A percentile compares a stretch with the other conserved stretches of the same genome.
phyloP scores from a whole-genome alignment of 1,284 basidiomycete genomes.

The Fistulinella cinereoalba region DNA sequence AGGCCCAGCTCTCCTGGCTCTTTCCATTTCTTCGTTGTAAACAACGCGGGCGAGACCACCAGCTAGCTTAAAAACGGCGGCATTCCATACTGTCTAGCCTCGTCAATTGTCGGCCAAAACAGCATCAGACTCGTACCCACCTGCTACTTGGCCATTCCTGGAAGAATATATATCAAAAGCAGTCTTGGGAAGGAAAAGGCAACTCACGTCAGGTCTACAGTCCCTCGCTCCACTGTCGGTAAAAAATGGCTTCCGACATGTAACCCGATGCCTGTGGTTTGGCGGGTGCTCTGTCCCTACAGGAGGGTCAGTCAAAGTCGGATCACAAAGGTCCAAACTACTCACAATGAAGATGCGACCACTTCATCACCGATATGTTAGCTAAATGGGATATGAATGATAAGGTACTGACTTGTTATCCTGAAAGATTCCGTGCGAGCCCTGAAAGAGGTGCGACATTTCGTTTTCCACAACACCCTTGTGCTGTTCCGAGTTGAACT shows the following conservation, averaged over 20 bases:
- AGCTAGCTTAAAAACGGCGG: constrained; percentile 79
- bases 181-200: neutral
- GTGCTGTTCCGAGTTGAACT: constrained; percentile 17
- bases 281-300: constrained; percentile 78
- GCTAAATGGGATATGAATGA: neutral
- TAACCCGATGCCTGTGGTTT: constrained; percentile 91
- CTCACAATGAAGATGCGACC: constrained; percentile 69
- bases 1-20: constrained; percentile 32
- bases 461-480: neutral
- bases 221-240: constrained; percentile 94
- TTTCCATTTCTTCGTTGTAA: constrained; percentile 79
- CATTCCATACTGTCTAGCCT: constrained; percentile 69
- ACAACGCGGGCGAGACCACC: constrained; percentile 79
- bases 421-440: constrained; percentile 9
- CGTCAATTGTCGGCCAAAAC: neutral
- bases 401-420: constrained; percentile 4
- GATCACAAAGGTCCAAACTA: neutral
- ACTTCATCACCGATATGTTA: constrained; percentile 3
- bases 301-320: neutral
- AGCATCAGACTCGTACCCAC: constrained; percentile 40
- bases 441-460: constrained; percentile 5
- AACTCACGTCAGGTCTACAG: constrained; percentile 80
- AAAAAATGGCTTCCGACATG: constrained; percentile 92
- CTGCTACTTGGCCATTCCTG: constrained; percentile 72
- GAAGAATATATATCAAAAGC: constrained; percentile 2